Conservation (phyloP, 345 rosid species). For the Balakata baccata region DNA sequence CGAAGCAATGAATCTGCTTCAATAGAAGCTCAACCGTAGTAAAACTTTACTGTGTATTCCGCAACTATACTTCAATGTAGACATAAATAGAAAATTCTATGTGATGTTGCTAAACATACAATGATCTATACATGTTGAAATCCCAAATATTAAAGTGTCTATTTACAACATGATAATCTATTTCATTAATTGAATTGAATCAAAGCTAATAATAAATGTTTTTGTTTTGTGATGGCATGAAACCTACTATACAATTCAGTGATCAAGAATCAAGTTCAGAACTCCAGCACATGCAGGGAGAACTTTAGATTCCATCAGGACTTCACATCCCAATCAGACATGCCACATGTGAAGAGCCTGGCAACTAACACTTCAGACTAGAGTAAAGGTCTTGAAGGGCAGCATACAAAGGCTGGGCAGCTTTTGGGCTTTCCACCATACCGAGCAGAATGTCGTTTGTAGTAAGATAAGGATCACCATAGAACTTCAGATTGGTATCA, state of each 20-base stretch:
- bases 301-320: not conserved
- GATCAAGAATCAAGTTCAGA: not conserved
- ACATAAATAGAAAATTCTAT: not conserved
- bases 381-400: constrained; percentile 66
- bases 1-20: not conserved
- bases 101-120: not conserved
- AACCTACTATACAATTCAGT: not conserved
- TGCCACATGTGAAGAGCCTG: no score
- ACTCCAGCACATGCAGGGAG: not conserved
- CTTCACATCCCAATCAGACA: not conserved
- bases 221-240: not conserved
- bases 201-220: not conserved
- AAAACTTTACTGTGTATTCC: no score
- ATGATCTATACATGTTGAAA: not conserved
- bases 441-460: constrained; percentile 81
- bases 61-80: not conserved
- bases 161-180: not conserved
- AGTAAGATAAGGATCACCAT: constrained; percentile 87
- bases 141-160: not conserved
- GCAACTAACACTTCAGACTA: constrained; percentile 14
- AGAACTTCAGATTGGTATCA: constrained; percentile 76
- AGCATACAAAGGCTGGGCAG: constrained; percentile 77
- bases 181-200: not conserved
- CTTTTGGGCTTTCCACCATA: constrained; percentile 76
- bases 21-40: not conserved